Evolutionary conservation across 352 stramenopile species (phyloP).

Genomic region (Pythium coloratum): DNA sequence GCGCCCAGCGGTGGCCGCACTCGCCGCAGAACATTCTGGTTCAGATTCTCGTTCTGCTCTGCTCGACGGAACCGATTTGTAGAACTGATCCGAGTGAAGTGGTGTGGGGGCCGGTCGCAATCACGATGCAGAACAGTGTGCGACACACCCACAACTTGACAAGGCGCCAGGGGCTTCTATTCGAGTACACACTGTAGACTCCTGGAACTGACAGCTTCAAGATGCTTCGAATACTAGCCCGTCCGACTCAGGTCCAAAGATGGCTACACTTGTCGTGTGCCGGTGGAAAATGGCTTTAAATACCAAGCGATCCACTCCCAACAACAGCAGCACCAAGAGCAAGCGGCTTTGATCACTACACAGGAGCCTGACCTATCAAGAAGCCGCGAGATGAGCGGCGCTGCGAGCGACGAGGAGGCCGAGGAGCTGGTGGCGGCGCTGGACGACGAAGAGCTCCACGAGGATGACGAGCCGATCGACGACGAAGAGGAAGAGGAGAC

Average conservation of each 20-base stretch:
- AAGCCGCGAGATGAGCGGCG: constrained; percentile 7
- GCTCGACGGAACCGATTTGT: not conserved
- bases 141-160: constrained; percentile 10
- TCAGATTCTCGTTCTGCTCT: not conserved
- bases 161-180: too few relatives aligned
- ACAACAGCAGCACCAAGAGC: not conserved
- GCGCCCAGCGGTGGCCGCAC: constrained; percentile 78
- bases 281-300: not conserved
- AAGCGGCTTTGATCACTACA: not conserved
- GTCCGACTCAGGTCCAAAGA: constrained; percentile 13
- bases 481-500: not conserved
- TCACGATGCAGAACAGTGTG: not conserved
- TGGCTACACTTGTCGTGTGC: constrained; percentile 23
- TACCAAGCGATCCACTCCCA: not conserved
- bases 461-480: constrained; percentile 1
- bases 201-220: constrained; percentile 22
- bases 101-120: not conserved
- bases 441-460: constrained; percentile 12
- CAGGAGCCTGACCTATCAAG: not conserved
- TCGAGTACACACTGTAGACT: not conserved
- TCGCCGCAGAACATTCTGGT: constrained; percentile 77
- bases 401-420: constrained; percentile 22
- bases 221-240: constrained; percentile 17
- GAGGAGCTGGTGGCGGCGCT: constrained; percentile 24
- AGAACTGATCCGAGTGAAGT: not conserved